A percentile compares a stretch with the other conserved stretches of the same genome.
Conservation (phyloP, 1,139 yeast species). For the Candida tetrigidarum region DNA sequence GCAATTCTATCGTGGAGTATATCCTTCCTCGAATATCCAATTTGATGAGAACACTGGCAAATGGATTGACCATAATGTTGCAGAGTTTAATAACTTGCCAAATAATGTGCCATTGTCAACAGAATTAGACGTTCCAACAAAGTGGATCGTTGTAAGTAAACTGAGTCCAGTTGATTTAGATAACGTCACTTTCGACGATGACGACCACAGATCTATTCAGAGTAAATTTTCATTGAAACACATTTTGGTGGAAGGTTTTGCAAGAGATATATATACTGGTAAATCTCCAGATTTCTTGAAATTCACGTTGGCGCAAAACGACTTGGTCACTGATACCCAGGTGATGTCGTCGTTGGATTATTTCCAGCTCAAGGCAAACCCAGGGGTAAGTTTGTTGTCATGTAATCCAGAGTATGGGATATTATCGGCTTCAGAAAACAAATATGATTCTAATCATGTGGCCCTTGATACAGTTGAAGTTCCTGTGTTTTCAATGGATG, state of each 20-base stretch:
- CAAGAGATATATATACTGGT: constrained; percentile 44
- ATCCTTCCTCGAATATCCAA: constrained; percentile 35
- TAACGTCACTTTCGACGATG: constrained; percentile 51
- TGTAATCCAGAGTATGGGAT: constrained; percentile 44
- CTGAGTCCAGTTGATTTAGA: constrained; percentile 62
- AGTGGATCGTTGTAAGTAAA: constrained; percentile 63
- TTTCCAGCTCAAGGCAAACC: constrained; percentile 69
- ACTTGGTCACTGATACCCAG: constrained; percentile 48
- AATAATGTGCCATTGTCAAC: constrained; percentile 54
- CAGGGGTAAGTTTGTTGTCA: constrained; percentile 65
- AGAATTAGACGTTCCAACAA: constrained; percentile 63
- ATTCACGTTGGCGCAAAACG: constrained; percentile 29
- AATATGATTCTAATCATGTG: constrained; percentile 28
- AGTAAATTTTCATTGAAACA: constrained; percentile 40
- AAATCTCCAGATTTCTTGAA: constrained; percentile 57
- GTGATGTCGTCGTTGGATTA: constrained; percentile 80
- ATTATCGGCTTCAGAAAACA: constrained; percentile 36
- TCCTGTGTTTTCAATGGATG: constrained; percentile 45
- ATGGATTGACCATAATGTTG: constrained; percentile 17
- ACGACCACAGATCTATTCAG: constrained; percentile 10
- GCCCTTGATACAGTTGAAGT: constrained; percentile 24
- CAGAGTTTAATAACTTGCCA: constrained; percentile 41
- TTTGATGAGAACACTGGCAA: constrained; percentile 45
- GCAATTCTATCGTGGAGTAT: constrained; percentile 60
- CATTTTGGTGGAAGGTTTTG: constrained; percentile 74